phyloP scores from a whole-genome alignment of 106 monocot species.

The Alisma plantagoaquatica region DNA sequence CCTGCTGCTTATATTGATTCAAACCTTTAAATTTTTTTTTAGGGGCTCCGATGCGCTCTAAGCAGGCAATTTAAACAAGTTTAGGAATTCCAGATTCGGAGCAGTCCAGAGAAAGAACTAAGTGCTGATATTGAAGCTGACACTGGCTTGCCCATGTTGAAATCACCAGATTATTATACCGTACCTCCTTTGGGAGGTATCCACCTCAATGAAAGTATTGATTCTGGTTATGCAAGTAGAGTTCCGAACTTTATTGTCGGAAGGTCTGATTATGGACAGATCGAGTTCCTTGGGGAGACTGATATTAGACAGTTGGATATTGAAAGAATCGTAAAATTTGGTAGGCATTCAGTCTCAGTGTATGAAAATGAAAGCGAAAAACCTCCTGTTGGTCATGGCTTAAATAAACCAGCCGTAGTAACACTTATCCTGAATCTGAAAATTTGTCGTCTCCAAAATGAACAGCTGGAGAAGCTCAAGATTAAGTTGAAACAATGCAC shows the following conservation, averaged over 20 bases:
- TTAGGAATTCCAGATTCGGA: too few species aligned
- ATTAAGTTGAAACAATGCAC: constrained; percentile 27
- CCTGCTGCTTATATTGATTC: too few species aligned
- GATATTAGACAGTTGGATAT: constrained; percentile 70
- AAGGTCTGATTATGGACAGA: constrained; percentile 53
- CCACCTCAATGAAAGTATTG: constrained; percentile 27
- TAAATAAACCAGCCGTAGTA: constrained; percentile 89
- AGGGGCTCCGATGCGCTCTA: too few species aligned
- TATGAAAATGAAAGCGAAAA: constrained; percentile 63
- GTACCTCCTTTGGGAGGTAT: constrained; percentile 57
- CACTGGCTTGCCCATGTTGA: constrained; percentile 26
- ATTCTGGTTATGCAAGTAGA: constrained; percentile 58
- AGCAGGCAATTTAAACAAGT: too few species aligned
- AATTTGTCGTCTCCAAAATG: neutral
- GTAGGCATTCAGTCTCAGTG: constrained; percentile 45
- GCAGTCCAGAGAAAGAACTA: too few species aligned
- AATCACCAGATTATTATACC: constrained; percentile 50
- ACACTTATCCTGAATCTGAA: constrained; percentile 36
- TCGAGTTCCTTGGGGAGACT: constrained; percentile 49
- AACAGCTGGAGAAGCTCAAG: constrained; percentile 10
- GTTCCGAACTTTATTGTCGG: constrained; percentile 78
- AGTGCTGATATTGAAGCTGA: neutral
- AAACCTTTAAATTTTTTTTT: too few species aligned
- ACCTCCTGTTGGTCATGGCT: constrained; percentile 70
- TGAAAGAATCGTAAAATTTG: constrained; percentile 66